Evolutionary conservation across 2,329 filamentous ascomycete genomes (phyloP), one percentile per base, ranked within the genome.

Genomic region (Fusarium vanettenii): DNA sequence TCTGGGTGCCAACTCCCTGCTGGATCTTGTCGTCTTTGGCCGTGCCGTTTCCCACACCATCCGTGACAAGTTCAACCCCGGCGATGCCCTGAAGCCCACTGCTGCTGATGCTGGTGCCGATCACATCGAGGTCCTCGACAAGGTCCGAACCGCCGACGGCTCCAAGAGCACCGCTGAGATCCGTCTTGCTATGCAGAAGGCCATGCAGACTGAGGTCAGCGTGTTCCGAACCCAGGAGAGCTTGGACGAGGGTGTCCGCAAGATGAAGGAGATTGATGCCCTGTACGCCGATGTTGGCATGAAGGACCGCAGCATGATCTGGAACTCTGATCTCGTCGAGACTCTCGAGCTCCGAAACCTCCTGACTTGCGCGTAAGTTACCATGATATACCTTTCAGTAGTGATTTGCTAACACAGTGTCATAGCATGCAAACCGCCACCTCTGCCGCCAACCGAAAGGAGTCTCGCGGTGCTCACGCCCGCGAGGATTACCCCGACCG

Each of bases 301-400:
- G 87, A 97, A 98, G 91, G 96, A 98, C 86, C 94, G 97, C 85
- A 97, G 94, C 90, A 98, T 98, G 96, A 98, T 98, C 88, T 98
- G 96, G 96, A 98, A 98, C 92, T 95, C 94, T 27, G 96, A 98
- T 82, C 91, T 98, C 43, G 95, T 98, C 72, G 96, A 98, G 90
- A 97, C 96, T 9, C 91, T 99, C 66, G 97, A 99, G 87, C 89
- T 98, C 81, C 91, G 95, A 82, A 99, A 99, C 86, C 86, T 99
- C 81, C 88, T 99, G 82, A 98, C 97, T 81, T 98, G 97, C 92
- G 96, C 95, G 91, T 95, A 92, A 87, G 93, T 93, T 41, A 13
- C 45, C 4, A 14, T 52, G 25, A 8, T 25, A 27, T 20, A 14
- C 27, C 5, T 35, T 8, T 10, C 1, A 11, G n/a, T 37, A 59